Evolutionary conservation across 768 basidiomycete species (phyloP).

Genomic region (Piloderma croceum): DNA sequence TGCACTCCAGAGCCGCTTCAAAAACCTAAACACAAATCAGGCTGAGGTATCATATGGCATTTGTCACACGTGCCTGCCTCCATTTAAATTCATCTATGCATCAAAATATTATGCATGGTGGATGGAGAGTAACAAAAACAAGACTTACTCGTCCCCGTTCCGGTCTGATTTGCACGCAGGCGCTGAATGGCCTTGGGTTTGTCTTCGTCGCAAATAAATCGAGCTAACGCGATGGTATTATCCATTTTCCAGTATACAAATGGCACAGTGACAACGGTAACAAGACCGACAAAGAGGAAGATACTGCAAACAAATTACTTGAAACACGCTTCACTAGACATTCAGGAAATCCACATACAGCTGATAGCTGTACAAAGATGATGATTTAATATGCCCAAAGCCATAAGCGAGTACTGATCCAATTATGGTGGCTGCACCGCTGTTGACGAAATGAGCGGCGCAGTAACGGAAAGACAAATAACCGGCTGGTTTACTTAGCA

Average conservation of each 20-base stretch:
- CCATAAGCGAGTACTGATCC: slow-evolving; percentile 1
- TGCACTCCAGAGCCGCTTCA: slow-evolving; percentile 12
- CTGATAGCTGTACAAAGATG: not conserved
- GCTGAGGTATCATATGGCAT: too few relatives aligned
- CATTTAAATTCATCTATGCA: too few relatives aligned
- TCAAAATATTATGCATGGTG: too few relatives aligned
- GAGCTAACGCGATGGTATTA: slow-evolving; percentile 12
- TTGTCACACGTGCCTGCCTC: too few relatives aligned
- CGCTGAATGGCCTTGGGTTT: slow-evolving; percentile 14
- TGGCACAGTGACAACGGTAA: slow-evolving; percentile 2
- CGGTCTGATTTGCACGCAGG: slow-evolving; percentile 16
- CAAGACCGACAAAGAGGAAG: slow-evolving; percentile 4
- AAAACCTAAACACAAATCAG: slow-evolving; percentile 12
- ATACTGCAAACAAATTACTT: too few relatives aligned
- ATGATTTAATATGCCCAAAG: slow-evolving; percentile 1
- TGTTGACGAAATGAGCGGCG: not conserved
- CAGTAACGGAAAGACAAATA: not conserved
- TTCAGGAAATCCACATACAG: not conserved
- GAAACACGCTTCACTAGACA: too few relatives aligned
- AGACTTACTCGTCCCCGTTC: slow-evolving; percentile 16
- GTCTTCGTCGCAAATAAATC: slow-evolving; percentile 14
- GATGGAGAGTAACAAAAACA: too few relatives aligned
- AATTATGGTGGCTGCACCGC: slow-evolving; percentile 1
- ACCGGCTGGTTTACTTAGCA: too few relatives aligned
- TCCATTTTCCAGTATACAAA: slow-evolving; percentile 7